Evolutionary conservation across 2,329 filamentous ascomycete species (phyloP).

Genomic region (Xylaria sp.): DNA sequence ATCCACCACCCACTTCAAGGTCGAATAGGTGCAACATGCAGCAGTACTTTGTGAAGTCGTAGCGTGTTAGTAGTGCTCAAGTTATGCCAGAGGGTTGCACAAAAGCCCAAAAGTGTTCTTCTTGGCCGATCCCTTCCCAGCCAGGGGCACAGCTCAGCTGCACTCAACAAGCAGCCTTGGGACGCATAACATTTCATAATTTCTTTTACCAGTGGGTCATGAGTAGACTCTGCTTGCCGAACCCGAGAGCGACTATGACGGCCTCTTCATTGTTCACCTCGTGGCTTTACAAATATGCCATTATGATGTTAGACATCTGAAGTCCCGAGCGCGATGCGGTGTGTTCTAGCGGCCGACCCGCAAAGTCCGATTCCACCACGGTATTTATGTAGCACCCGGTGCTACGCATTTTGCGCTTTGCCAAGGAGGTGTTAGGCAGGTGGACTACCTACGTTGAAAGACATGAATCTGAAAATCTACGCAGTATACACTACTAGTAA

Average conservation of each 20-base stretch:
- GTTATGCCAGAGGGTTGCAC: slow-evolving; percentile 32
- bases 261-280: not conserved
- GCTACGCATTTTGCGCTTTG: slow-evolving; percentile 7
- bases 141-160: slow-evolving; percentile 22
- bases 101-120: slow-evolving; percentile 30
- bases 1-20: slow-evolving; percentile 23
- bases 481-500: slow-evolving; percentile 10
- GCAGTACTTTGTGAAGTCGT: slow-evolving; percentile 19
- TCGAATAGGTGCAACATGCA: slow-evolving; percentile 7
- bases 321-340: slow-evolving; percentile 30
- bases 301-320: not conserved
- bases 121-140: slow-evolving; percentile 28
- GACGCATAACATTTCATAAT: slow-evolving; percentile 18
- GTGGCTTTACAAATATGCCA: not conserved
- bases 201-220: not conserved
- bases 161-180: not conserved
- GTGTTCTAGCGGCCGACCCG: slow-evolving; percentile 29
- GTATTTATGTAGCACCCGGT: slow-evolving; percentile 3
- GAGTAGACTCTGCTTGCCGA: not conserved
- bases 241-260: not conserved
- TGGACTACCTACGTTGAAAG: not conserved
- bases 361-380: slow-evolving; percentile 27
- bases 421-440: not conserved
- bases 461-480: slow-evolving; percentile 16
- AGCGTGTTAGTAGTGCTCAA: not conserved